A percentile compares a stretch with the other conserved stretches of the same genome.
phyloP scores from a whole-genome alignment of 257 asterid genomes.

The Rubia yunnanensis region DNA sequence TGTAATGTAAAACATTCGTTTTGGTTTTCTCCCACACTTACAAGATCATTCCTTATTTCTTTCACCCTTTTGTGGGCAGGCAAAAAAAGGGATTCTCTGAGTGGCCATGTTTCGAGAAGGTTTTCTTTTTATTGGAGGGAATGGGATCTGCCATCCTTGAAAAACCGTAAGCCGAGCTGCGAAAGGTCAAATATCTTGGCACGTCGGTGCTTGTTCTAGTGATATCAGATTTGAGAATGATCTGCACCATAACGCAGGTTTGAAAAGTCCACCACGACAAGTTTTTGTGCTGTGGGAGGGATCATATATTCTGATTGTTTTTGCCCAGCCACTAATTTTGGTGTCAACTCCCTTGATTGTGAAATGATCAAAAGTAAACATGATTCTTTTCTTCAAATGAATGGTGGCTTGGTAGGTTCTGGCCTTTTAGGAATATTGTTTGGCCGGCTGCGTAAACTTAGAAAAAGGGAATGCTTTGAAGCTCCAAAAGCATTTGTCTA shows the following conservation, averaged over 20 bases:
- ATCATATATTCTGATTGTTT: slow-evolving; percentile 1
- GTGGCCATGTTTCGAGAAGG: background rate
- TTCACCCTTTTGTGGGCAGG: background rate
- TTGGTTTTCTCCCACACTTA: background rate
- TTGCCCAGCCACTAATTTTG: background rate
- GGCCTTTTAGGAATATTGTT: background rate
- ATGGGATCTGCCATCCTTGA: background rate
- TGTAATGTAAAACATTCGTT: background rate
- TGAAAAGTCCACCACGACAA: slow-evolving; percentile 2
- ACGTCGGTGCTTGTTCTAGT: background rate
- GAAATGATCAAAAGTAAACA: background rate
- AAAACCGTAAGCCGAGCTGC: background rate
- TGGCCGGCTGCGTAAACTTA: background rate
- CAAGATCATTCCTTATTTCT: background rate
- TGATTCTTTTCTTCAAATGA: background rate
- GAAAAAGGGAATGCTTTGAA: background rate
- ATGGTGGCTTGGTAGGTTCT: background rate
- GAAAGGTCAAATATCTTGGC: background rate
- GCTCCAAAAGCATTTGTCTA: background rate
- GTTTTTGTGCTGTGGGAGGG: background rate
- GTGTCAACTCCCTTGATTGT: slow-evolving; percentile 3
- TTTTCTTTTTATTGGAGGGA: background rate
- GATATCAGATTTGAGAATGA: background rate
- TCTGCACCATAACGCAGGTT: background rate
- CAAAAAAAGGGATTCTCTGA: background rate